Evolutionary conservation across 2,329 filamentous ascomycete genomes (phyloP).

Genomic region (Madurella mycetomatis): DNA sequence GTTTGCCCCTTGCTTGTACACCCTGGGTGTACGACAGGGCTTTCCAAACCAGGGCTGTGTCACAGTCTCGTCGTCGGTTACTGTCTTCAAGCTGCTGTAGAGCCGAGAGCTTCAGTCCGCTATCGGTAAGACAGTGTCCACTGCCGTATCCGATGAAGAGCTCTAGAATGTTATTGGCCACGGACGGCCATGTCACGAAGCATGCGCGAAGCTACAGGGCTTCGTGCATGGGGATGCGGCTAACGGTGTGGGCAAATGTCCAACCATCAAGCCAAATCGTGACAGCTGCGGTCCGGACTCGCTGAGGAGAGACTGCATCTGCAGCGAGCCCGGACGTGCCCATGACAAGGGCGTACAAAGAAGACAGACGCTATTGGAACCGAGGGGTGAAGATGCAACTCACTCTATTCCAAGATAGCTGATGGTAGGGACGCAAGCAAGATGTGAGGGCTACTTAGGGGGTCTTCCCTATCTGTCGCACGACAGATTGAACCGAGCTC

Average conservation of each 20-base stretch:
- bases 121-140: slow-evolving; percentile 1
- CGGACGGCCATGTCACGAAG: neutral
- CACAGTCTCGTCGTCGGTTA: neutral
- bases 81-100: neutral
- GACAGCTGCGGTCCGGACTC: slow-evolving; percentile 2
- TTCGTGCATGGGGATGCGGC: slow-evolving; percentile 12
- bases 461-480: neutral
- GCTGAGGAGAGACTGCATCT: neutral
- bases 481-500: too few species aligned
- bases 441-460: neutral
- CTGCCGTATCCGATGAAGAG: neutral
- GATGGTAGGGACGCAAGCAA: neutral
- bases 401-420: neutral
- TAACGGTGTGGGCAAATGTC: slow-evolving; percentile 13
- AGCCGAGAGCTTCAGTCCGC: neutral
- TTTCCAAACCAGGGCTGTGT: neutral
- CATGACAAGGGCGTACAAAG: neutral
- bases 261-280: slow-evolving; percentile 11
- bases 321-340: neutral
- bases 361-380: neutral
- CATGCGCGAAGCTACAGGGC: neutral
- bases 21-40: slow-evolving; percentile 2
- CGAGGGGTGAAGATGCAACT: neutral
- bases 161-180: neutral
- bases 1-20: slow-evolving; percentile 3